Base-by-base conservation (phyloP, 2,329 filamentous ascomycete genomes). In the Hypoxylon sp. region DNA sequence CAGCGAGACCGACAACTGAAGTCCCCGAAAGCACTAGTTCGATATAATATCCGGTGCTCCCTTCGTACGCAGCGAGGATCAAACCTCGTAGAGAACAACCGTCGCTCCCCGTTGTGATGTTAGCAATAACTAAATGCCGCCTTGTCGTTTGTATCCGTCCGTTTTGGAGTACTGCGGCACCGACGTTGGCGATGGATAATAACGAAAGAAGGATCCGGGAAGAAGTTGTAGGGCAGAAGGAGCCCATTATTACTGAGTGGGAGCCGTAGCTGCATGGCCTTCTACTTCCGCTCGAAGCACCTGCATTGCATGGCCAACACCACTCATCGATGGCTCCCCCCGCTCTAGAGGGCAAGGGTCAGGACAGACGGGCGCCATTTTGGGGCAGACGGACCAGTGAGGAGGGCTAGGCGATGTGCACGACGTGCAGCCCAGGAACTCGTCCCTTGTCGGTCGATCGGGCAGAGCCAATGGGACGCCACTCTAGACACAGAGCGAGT, bases 301-400 rank as follows among this genome's bases (percentile, higher is more conserved):
- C 58, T 70, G 70, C 69, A 74, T 72, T 62, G 57, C 65, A 66
- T 65, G 64, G 62, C 71, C 69, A 73, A 72, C 67, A 60, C 24
- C 24, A 69, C 68, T 70, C 69, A 61, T 69, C 71, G 53, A 71
- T 64, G 52, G 51, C 71, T 68, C 70, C 74, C 74, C 24, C 73
- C 73, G 68, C 71, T 67, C 69, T 57, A 68, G 46, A 51, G 55
- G 32, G 48, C 72, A 65, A 71, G 69, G 72, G 55, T 57, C 66
- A 48, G 58, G 59, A 66, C 68, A 69, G 70, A 66, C 69, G 74
- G 75, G 74, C 76, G 75, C 71, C 75, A 76, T 75, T 74, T 71
- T 64, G 66, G 70, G 60, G 51, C 67, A 64, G 60, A 55, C 61
- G 66, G 72, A 68, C 77, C 77, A 78, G 73, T 78, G 62, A 76